These are phyloP conservation scores for Penicillium fimorum DNA, from an alignment of 495 filamentous ascomycete species.

Conservation along the genomic window DNA sequence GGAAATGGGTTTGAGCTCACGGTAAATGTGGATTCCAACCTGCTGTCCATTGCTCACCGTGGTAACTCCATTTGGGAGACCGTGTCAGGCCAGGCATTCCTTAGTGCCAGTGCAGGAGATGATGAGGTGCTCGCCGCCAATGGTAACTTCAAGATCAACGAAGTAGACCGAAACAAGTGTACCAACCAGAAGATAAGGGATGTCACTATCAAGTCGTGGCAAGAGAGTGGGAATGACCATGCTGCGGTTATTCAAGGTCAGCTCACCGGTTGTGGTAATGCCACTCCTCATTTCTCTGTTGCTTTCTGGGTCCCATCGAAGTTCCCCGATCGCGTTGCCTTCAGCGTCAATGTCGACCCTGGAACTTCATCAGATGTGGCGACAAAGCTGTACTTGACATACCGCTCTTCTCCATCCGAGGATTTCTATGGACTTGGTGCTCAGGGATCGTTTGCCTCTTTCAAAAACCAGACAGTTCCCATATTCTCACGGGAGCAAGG, in stretches of 20 bases:
- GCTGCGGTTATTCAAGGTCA: slow-evolving; percentile 20
- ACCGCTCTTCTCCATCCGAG: slow-evolving; percentile 22
- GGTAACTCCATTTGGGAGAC: slow-evolving; percentile 25
- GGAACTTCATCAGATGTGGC: slow-evolving; percentile 3
- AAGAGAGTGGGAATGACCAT: slow-evolving; percentile 15
- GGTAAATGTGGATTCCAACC: slow-evolving; percentile 16
- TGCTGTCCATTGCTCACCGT: slow-evolving; percentile 11
- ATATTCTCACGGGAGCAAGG: slow-evolving; percentile 31
- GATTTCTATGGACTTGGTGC: slow-evolving; percentile 31
- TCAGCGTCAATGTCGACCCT: slow-evolving; percentile 18
- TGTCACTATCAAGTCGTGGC: slow-evolving; percentile 8
- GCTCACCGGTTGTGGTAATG: slow-evolving; percentile 21
- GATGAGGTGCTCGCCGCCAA: slow-evolving; percentile 21
- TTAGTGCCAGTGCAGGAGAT: slow-evolving; percentile 22
- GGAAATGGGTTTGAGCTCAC: slow-evolving; percentile 20
- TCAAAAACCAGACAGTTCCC: slow-evolving; percentile 30
- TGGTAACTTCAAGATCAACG: slow-evolving; percentile 28
- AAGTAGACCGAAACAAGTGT: slow-evolving; percentile 25
- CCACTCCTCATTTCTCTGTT: slow-evolving; percentile 15
- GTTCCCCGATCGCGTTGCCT: slow-evolving; percentile 23
- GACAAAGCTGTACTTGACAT: slow-evolving; percentile 24
- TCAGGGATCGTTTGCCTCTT: slow-evolving; percentile 29
- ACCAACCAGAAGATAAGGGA: slow-evolving; percentile 17
- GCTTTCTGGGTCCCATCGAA: slow-evolving; percentile 21
- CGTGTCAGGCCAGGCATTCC: slow-evolving; percentile 15